These are phyloP conservation scores for Fragosphaeria purpurea DNA, from an alignment of 2,329 filamentous ascomycete species.

Conservation along the genomic window DNA sequence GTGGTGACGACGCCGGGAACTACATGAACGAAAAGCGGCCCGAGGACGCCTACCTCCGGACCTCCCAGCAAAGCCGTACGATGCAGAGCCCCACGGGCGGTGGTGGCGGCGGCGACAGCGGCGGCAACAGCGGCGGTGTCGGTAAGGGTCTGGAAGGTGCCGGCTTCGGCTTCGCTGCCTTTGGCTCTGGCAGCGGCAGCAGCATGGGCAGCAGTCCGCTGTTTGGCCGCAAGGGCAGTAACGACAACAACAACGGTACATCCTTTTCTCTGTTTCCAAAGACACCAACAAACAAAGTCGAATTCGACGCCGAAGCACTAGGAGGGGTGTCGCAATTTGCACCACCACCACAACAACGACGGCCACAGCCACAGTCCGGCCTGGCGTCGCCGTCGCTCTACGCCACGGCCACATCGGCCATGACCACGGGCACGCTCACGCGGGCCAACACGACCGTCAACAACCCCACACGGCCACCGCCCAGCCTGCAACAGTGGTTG, in stretches of 20 bases:
- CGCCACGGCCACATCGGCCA: slow-evolving; percentile 2
- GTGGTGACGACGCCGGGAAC: not conserved
- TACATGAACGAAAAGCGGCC: slow-evolving; percentile 1
- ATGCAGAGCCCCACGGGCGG: not conserved
- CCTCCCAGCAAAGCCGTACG: not conserved
- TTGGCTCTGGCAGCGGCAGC: slow-evolving; percentile 9
- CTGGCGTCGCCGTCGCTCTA: slow-evolving; percentile 6
- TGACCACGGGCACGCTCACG: slow-evolving; percentile 1
- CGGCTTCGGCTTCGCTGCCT: slow-evolving; percentile 13
- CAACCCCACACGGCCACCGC: slow-evolving; percentile 9
- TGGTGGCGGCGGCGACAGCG: not conserved
- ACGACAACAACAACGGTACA: slow-evolving; percentile 1
- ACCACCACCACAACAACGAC: not conserved
- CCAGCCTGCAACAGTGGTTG: slow-evolving; percentile 24
- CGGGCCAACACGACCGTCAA: slow-evolving; percentile 5
- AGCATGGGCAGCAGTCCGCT: slow-evolving; percentile 9
- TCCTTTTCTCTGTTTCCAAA: slow-evolving; percentile 20
- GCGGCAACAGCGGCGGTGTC: not conserved
- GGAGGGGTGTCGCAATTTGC: not conserved
- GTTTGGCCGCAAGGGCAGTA: slow-evolving; percentile 3
- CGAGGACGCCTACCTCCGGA: not conserved
- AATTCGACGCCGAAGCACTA: not conserved
- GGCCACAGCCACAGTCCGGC: not conserved
- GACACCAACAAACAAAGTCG: not conserved
- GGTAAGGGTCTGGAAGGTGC: slow-evolving; percentile 2